phyloP scores from a whole-genome alignment of 2,329 filamentous ascomycete species.

The Colletotrichum gigasporum region DNA sequence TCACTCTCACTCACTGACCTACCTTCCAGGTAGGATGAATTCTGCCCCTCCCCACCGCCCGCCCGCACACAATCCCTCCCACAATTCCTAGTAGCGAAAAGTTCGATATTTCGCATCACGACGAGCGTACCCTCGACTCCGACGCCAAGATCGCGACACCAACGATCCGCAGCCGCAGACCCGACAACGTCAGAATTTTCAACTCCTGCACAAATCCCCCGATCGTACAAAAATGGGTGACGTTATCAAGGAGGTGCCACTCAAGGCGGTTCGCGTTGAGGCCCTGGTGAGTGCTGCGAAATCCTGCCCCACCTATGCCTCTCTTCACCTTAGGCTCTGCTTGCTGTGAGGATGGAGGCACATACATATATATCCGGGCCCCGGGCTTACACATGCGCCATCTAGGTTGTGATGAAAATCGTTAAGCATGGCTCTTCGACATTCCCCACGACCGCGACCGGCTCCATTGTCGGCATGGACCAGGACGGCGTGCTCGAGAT shows the following conservation, averaged over 20 bases:
- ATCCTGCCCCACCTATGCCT: conserved; percentile 46
- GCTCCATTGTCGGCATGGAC: conserved; percentile 94
- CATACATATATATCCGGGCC: not conserved
- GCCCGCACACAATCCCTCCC: conserved; percentile 51
- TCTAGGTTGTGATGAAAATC: conserved; percentile 94
- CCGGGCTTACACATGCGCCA: conserved; percentile 33
- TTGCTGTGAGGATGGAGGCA: conserved; percentile 24
- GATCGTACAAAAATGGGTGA: conserved; percentile 64
- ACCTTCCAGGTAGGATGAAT: no score
- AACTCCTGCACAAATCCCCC: conserved; percentile 34
- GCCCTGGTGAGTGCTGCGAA: conserved; percentile 75
- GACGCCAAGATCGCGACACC: conserved; percentile 33
- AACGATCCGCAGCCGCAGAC: conserved; percentile 39
- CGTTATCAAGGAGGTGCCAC: conserved; percentile 71
- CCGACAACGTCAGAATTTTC: conserved; percentile 34
- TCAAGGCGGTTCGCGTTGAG: conserved; percentile 93
- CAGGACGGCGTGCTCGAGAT: conserved; percentile 82
- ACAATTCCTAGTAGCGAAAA: conserved; percentile 54
- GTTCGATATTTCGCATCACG: conserved; percentile 51
- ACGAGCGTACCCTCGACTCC: conserved; percentile 19
- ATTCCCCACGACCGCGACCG: conserved; percentile 90
- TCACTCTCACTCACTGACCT: no score
- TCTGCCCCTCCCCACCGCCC: conserved; percentile 51
- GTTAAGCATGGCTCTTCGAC: conserved; percentile 91
- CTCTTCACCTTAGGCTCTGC: conserved; percentile 37